Percentiles rank a stretch among this genome's conserved stretches.
phyloP scores from a whole-genome alignment of 768 basidiomycete genomes.

The Phaeotremella skinneri region DNA sequence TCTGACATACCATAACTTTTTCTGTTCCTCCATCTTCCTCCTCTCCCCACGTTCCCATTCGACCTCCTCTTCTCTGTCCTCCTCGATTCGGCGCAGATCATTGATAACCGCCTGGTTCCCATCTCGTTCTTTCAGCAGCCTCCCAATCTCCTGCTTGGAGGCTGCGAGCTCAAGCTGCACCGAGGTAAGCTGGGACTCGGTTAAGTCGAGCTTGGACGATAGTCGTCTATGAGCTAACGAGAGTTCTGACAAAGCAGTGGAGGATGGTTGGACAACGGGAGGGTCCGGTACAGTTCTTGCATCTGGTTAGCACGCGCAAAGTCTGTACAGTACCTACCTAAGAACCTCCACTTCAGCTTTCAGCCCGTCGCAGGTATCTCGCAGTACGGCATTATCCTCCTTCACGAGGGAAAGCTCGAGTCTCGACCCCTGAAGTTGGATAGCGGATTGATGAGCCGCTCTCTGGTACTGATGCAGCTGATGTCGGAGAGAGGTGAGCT shows the following conservation, averaged over 20 bases:
- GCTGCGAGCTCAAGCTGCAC: conserved; percentile 27
- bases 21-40: conserved; percentile 42
- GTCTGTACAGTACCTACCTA: conserved; percentile 23
- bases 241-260: conserved; percentile 46
- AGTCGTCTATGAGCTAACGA: conserved; percentile 51
- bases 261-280: conserved; percentile 26
- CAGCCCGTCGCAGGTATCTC: conserved; percentile 2
- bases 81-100: conserved; percentile 34
- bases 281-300: conserved; percentile 21
- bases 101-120: conserved; percentile 31
- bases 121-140: conserved; percentile 38
- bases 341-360: conserved; percentile 35
- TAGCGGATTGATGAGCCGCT: conserved; percentile 43
- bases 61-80: conserved; percentile 42
- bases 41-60: conserved; percentile 45
- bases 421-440: conserved; percentile 48
- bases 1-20: conserved; percentile 44
- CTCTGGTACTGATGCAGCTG: conserved; percentile 48
- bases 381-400: conserved; percentile 26
- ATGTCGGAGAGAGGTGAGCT: conserved; percentile 46
- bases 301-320: not conserved
- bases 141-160: conserved; percentile 27
- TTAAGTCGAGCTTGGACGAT: conserved; percentile 45
- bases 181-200: conserved; percentile 31
- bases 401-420: conserved; percentile 42